phyloP scores from a whole-genome alignment of 768 basidiomycete genomes.

The Coprinopsis strossmayeri region DNA sequence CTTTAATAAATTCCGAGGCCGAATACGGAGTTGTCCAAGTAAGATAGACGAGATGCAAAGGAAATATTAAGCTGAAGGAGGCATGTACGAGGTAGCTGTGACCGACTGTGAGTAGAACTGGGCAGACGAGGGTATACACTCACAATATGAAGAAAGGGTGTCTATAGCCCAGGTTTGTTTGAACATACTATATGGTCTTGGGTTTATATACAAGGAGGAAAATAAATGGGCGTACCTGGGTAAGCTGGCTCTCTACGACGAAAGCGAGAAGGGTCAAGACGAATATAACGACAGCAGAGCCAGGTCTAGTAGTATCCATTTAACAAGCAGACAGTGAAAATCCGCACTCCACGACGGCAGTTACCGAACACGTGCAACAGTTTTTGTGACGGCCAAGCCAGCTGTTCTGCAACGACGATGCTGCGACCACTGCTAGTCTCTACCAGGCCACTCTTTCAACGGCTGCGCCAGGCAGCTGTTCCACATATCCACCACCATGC shows the following conservation, averaged over 20 bases:
- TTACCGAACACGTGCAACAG: not conserved
- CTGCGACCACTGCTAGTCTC: slow-evolving; percentile 60
- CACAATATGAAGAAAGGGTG: slow-evolving; percentile 90
- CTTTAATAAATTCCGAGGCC: slow-evolving; percentile 39
- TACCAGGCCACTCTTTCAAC: slow-evolving; percentile 54
- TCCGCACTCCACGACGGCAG: too few relatives aligned
- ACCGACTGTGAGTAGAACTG: not conserved
- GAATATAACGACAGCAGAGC: slow-evolving; percentile 48
- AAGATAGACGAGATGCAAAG: slow-evolving; percentile 72
- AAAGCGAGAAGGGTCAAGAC: slow-evolving; percentile 59
- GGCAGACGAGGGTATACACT: slow-evolving; percentile 19
- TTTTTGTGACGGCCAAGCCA: not conserved
- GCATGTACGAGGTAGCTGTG: slow-evolving; percentile 84
- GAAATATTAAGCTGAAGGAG: slow-evolving; percentile 70
- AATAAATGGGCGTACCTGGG: slow-evolving; percentile 48
- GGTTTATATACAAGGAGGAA: not conserved
- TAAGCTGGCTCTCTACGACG: slow-evolving; percentile 68
- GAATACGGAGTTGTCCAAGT: slow-evolving; percentile 41
- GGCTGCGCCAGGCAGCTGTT: slow-evolving; percentile 32
- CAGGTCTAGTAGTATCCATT: slow-evolving; percentile 33
- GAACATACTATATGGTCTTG: slow-evolving; percentile 55
- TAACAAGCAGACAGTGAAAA: slow-evolving; percentile 2
- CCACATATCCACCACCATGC: slow-evolving; percentile 21
- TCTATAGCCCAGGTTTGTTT: slow-evolving; percentile 66
- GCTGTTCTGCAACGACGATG: slow-evolving; percentile 30